A percentile compares a stretch with the other conserved stretches of the same genome.
Evolutionary conservation across 345 rosid genomes (phyloP).

Genomic region (Lumnitzera littorea): DNA sequence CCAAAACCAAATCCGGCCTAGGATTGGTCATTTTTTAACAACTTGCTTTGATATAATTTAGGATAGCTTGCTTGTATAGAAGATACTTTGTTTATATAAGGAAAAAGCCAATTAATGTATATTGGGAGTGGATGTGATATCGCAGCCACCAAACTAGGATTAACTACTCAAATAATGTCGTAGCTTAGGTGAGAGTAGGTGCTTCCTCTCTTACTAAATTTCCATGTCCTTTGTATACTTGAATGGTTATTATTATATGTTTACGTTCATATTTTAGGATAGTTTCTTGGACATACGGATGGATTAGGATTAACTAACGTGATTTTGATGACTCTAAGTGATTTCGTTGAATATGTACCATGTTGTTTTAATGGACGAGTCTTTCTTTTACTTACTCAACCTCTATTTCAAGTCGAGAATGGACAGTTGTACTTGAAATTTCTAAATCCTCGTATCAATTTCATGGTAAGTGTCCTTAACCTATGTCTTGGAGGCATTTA

Average conservation of each 20-base stretch:
- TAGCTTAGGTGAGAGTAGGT: slow-evolving; percentile 14
- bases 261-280: neutral
- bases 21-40: neutral
- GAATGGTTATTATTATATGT: neutral
- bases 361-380: too few relatives aligned
- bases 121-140: slow-evolving; percentile 4
- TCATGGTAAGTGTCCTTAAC: too few relatives aligned
- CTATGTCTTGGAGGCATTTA: too few relatives aligned
- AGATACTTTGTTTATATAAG: neutral
- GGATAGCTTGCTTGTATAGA: too few relatives aligned
- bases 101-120: neutral
- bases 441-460: too few relatives aligned
- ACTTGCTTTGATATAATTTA: neutral
- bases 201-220: slow-evolving; percentile 4
- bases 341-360: too few relatives aligned
- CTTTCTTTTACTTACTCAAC: too few relatives aligned
- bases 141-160: slow-evolving; percentile 5
- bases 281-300: too few relatives aligned
- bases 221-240: neutral
- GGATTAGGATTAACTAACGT: too few relatives aligned
- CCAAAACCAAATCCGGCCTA: neutral
- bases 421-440: too few relatives aligned
- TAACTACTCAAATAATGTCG: neutral
- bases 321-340: too few relatives aligned
- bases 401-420: too few relatives aligned